These are phyloP conservation scores for Saccharomycopsis javanensis DNA, from an alignment of 805 yeast genomes.

Conservation along the genomic window DNA sequence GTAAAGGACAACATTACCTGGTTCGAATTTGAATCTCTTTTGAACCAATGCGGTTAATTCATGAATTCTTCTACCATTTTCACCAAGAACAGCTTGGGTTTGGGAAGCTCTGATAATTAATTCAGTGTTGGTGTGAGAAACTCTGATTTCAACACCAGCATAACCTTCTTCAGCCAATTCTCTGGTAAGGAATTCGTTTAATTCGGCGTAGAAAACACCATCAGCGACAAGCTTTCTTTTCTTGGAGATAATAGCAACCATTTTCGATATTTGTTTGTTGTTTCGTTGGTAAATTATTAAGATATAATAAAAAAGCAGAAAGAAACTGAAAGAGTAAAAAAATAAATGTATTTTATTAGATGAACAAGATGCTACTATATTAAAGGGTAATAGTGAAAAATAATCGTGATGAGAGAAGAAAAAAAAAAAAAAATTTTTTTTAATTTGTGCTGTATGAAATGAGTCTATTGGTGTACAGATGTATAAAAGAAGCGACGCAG, in stretches of 20 bases:
- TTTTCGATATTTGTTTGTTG: constrained; percentile 18
- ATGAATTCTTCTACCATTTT: constrained; percentile 99
- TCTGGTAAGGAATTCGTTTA: constrained; percentile 99
- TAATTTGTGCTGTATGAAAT: too few species aligned
- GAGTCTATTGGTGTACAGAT: too few species aligned
- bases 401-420: too few species aligned
- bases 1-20: constrained; percentile 86
- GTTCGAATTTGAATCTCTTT: constrained; percentile 96
- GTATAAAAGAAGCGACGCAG: too few species aligned
- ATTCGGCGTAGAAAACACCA: constrained; percentile 99
- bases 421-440: too few species aligned
- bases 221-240: constrained; percentile 99
- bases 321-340: too few species aligned
- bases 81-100: constrained; percentile 98
- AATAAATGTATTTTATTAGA: too few species aligned
- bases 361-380: too few species aligned
- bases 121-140: constrained; percentile 96
- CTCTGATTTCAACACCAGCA: constrained; percentile 99
- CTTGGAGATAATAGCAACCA: constrained; percentile 66
- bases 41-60: constrained; percentile 95
- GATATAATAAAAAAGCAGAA: too few species aligned
- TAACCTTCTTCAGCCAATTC: constrained; percentile 99
- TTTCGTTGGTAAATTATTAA: too few species aligned
- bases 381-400: too few species aligned
- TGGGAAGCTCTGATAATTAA: constrained; percentile 98